Evolutionary conservation across 2,329 filamentous ascomycete genomes (phyloP).

Genomic region (Nectriaceae sp.): DNA sequence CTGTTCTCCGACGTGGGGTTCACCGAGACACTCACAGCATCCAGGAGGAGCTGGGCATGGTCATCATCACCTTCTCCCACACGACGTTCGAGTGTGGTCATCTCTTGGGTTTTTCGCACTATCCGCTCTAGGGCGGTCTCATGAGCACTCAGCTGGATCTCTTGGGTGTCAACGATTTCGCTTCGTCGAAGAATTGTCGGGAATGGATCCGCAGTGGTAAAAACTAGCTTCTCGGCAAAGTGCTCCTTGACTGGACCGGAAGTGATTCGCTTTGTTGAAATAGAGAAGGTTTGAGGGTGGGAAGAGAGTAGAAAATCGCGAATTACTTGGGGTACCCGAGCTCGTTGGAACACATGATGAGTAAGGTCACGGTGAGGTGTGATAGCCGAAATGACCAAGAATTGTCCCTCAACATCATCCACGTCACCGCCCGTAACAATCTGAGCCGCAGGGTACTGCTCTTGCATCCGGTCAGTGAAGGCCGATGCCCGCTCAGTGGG

Average conservation of each 20-base stretch:
- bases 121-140: slow-evolving; percentile 92
- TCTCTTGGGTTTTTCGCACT: slow-evolving; percentile 85
- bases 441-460: slow-evolving; percentile 83
- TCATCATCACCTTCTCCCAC: slow-evolving; percentile 73
- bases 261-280: slow-evolving; percentile 71
- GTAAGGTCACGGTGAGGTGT: slow-evolving; percentile 78
- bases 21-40: slow-evolving; percentile 76
- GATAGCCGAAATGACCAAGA: slow-evolving; percentile 78
- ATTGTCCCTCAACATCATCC: slow-evolving; percentile 88
- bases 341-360: slow-evolving; percentile 84
- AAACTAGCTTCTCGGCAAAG: slow-evolving; percentile 80
- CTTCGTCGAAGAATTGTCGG: slow-evolving; percentile 88
- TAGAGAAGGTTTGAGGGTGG: slow-evolving; percentile 76
- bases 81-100: slow-evolving; percentile 74
- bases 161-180: slow-evolving; percentile 73
- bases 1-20: slow-evolving; percentile 74
- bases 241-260: slow-evolving; percentile 71
- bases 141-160: slow-evolving; percentile 69
- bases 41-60: slow-evolving; percentile 67
- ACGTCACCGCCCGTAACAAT: slow-evolving; percentile 69
- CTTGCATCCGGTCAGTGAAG: slow-evolving; percentile 90
- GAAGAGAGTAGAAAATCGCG: slow-evolving; percentile 85
- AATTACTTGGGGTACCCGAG: slow-evolving; percentile 79
- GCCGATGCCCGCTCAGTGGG: slow-evolving; percentile 74
- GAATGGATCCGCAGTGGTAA: slow-evolving; percentile 81